phyloP scores from a whole-genome alignment of 1,284 basidiomycete species.

The Anthracocystis panici-leucophaei region DNA sequence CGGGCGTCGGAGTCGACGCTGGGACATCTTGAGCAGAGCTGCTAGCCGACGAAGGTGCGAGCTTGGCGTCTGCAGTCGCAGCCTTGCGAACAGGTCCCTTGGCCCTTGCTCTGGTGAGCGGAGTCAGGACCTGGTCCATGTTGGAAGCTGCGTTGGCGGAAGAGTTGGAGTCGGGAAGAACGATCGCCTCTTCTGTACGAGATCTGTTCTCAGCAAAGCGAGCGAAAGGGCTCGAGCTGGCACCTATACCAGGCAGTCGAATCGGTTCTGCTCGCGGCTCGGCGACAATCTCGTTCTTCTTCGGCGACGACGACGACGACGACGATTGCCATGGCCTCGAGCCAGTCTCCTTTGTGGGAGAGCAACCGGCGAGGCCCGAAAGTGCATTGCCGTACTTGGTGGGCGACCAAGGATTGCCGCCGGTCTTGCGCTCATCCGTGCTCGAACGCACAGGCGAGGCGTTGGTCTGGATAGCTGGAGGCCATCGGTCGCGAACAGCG shows the following conservation, averaged over 20 bases:
- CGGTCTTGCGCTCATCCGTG: conserved; percentile 28
- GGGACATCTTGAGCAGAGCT: not conserved
- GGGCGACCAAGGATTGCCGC: conserved; percentile 36
- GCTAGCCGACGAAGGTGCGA: not conserved
- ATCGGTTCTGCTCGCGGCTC: conserved; percentile 42
- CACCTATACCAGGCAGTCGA: conserved; percentile 53
- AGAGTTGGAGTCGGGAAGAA: not conserved
- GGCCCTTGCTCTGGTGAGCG: conserved; percentile 37
- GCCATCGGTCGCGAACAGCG: conserved; percentile 50
- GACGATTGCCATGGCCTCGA: conserved; percentile 18
- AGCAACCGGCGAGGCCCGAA: conserved; percentile 43
- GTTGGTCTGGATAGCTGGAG: conserved; percentile 27
- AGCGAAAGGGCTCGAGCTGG: conserved; percentile 36
- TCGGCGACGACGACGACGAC: conserved; percentile 31
- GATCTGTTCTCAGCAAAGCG: conserved; percentile 27
- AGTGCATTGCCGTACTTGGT: conserved; percentile 53
- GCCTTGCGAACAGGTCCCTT: conserved; percentile 27
- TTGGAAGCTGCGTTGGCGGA: conserved; percentile 4
- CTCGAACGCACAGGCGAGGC: conserved; percentile 24
- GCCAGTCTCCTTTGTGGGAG: conserved; percentile 32
- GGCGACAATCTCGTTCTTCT: conserved; percentile 23
- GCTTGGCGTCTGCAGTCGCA: conserved; percentile 19
- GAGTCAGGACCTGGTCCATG: conserved; percentile 25
- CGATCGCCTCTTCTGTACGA: conserved; percentile 23
- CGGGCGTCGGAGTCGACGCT: conserved; percentile 4